These are phyloP conservation scores for Fonsecaea pugnacius DNA, from an alignment of 2,329 filamentous ascomycete genomes.

Conservation along the genomic window DNA sequence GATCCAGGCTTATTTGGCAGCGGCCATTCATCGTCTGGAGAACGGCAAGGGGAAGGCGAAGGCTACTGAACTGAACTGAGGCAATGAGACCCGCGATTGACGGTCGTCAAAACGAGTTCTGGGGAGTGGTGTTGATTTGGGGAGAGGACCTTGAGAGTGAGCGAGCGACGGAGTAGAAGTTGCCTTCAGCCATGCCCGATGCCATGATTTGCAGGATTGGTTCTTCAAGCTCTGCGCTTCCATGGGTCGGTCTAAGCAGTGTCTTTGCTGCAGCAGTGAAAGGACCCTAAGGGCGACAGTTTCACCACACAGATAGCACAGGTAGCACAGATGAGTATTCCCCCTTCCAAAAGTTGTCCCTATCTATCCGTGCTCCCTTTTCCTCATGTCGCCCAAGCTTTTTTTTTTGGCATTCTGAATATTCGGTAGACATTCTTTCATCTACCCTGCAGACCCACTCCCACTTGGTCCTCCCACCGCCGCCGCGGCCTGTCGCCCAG, in stretches of 20 bases:
- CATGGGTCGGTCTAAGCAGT: not conserved
- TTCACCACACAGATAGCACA: not conserved
- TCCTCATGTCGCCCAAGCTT: not conserved
- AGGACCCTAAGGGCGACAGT: not conserved
- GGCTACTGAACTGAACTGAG: not conserved
- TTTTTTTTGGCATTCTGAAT: not conserved
- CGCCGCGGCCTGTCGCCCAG: slow-evolving; percentile 15
- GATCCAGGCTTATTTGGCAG: slow-evolving; percentile 42
- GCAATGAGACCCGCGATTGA: not conserved
- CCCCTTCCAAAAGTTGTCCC: not conserved
- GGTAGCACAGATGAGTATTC: not conserved
- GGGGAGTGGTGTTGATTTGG: not conserved
- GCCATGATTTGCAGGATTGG: not conserved
- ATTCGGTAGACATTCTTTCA: not conserved
- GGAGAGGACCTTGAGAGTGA: not conserved
- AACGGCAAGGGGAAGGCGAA: slow-evolving; percentile 1
- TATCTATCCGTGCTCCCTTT: not conserved
- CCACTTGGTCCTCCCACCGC: slow-evolving; percentile 33
- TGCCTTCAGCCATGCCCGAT: not conserved
- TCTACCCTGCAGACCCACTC: not conserved
- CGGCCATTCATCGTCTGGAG: slow-evolving; percentile 31
- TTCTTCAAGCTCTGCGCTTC: not conserved
- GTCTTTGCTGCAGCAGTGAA: not conserved
- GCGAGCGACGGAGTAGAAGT: not conserved
- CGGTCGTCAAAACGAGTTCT: not conserved